Conservation (phyloP, 2,329 filamentous ascomycete species). For the Aspergillus sergii region DNA sequence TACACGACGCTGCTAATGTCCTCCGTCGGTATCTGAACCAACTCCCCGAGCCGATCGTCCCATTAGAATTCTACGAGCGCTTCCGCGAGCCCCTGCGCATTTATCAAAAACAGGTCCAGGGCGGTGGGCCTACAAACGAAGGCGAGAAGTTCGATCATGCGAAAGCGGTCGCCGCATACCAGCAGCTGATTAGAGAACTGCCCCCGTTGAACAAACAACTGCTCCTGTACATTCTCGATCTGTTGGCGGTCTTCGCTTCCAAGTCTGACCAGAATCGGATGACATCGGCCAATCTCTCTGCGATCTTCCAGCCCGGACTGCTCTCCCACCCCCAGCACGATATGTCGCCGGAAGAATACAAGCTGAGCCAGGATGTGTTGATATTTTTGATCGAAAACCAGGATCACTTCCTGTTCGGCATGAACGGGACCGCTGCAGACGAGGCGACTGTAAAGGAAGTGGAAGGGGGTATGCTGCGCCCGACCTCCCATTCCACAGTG, state of each 20-base stretch:
- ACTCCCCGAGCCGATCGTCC: constrained; percentile 93
- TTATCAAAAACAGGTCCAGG: constrained; percentile 70
- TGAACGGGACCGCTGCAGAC: constrained; percentile 98
- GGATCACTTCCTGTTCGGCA: constrained; percentile 96
- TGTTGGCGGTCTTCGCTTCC: constrained; percentile 93
- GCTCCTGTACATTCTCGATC: constrained; percentile 90
- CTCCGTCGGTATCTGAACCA: constrained; percentile 94
- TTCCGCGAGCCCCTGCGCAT: constrained; percentile 81
- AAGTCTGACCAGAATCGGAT: constrained; percentile 97
- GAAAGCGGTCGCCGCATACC: constrained; percentile 79
- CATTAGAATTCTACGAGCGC: constrained; percentile 85
- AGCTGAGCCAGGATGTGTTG: constrained; percentile 91
- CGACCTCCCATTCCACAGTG: constrained; percentile 56
- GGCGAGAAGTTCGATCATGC: constrained; percentile 73
- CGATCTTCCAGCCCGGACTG: constrained; percentile 97
- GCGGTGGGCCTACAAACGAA: constrained; percentile 68
- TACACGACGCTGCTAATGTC: constrained; percentile 97
- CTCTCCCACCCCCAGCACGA: constrained; percentile 91
- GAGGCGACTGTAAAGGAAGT: constrained; percentile 70
- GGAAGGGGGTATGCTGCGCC: constrained; percentile 64
- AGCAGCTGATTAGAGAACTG: constrained; percentile 87
- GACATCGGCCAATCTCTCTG: constrained; percentile 90
- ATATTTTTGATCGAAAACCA: constrained; percentile 99
- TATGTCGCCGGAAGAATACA: constrained; percentile 93
- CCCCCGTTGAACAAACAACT: constrained; percentile 92